Evolutionary conservation across 2,329 filamentous ascomycete genomes (phyloP), one percentile per base, ranked within the genome.

Genomic region (Fusarium metavorans): DNA sequence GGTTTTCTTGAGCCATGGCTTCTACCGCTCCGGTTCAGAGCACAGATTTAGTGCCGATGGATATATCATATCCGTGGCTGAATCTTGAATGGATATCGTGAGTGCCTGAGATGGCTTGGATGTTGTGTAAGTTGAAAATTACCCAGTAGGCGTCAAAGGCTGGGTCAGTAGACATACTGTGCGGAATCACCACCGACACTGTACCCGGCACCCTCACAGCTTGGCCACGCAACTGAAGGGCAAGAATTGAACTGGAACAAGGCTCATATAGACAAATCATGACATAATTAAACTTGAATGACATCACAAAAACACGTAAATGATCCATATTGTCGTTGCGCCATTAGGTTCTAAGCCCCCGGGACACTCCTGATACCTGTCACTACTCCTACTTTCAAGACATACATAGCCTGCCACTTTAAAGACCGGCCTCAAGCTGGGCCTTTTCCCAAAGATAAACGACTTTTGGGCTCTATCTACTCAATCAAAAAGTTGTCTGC

Each of bases 401-500:
- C 67, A 71, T 32, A 32, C 27, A 30, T 62, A 71, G 73, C 65
- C 76, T 71, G 71, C 70, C 76, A 67, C 79, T 80, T 69, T 77
- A 70, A 71, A 71, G 70, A 71, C 61, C 56, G 66, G 70, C 58
- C 27, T 54, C 23, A 63, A 76, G 48, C 67, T 70, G 64, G 67
- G 50, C 58, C 50, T 58, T 52, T 72, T 68, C 67, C 67, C 56
- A 72, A 72, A 72, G 35, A 60, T 50, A 64, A 74, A 65, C 70
- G 50, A 73, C 63, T 65, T 77, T 76, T 71, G 63, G 64, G 58
- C 50, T 66, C 70, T 60, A 67, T 83, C 83, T 91, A 96, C 84
- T 94, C 92, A 80, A 97, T 92, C 72, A 92, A 80, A 83, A 94
- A 97, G 74, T 90, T 90, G 75, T 96, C 94, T 6, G 94, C 92